Evolutionary conservation across 2,329 filamentous ascomycete genomes (phyloP).

Genomic region (Monosporascus sp.): DNA sequence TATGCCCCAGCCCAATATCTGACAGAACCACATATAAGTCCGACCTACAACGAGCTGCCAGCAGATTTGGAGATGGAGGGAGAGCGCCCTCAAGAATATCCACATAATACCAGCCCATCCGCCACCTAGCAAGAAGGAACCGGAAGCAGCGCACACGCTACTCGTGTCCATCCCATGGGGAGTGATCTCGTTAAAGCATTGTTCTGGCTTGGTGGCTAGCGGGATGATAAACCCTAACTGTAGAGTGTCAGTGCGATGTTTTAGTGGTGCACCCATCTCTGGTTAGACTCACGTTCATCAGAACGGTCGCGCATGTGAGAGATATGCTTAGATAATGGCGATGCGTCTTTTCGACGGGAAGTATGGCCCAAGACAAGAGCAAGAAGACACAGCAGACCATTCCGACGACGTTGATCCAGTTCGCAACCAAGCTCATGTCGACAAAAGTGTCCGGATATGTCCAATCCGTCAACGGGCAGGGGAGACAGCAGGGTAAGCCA

Average conservation of each 20-base stretch:
- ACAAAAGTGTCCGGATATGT: conserved; percentile 56
- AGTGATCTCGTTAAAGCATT: conserved; percentile 87
- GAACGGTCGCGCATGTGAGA: conserved; percentile 66
- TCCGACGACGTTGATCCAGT: conserved; percentile 76
- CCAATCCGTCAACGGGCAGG: conserved; percentile 84
- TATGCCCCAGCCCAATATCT: conserved; percentile 78
- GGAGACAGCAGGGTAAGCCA: conserved; percentile 70
- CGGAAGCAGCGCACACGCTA: conserved; percentile 80
- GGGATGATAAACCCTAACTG: conserved; percentile 89
- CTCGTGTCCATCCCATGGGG: conserved; percentile 86
- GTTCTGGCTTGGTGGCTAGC: conserved; percentile 67
- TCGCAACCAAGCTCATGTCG: conserved; percentile 59
- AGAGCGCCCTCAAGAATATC: conserved; percentile 85
- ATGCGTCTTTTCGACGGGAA: conserved; percentile 84
- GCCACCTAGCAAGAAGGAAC: conserved; percentile 78
- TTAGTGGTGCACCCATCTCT: background rate
- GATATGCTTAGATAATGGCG: conserved; percentile 92
- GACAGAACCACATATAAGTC: conserved; percentile 82
- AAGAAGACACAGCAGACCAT: conserved; percentile 70
- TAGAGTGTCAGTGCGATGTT: conserved; percentile 1
- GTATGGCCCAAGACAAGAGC: conserved; percentile 69
- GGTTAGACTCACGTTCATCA: conserved; percentile 66
- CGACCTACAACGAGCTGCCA: conserved; percentile 90
- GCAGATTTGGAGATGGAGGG: conserved; percentile 94
- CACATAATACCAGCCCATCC: conserved; percentile 82